phyloP scores from a whole-genome alignment of 2,329 filamentous ascomycete species.

The Tolypocladium cylindrosporum region DNA sequence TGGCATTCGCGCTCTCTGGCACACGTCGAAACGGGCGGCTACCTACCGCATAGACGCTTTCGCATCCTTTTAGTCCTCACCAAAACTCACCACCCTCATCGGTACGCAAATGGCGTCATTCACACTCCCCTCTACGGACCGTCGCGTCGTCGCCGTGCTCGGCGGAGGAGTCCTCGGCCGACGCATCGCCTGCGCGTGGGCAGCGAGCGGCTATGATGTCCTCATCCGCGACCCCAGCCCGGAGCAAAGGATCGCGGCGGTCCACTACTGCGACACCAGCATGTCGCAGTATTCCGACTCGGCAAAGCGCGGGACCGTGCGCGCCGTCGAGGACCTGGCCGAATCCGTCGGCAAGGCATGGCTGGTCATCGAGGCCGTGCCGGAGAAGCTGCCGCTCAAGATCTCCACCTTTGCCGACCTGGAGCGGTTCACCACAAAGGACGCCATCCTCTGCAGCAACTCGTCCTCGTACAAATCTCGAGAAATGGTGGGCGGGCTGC shows the following conservation, averaged over 20 bases:
- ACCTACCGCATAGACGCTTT: neutral
- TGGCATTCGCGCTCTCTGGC: neutral
- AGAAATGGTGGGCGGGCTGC: constrained; percentile 34
- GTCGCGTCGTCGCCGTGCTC: constrained; percentile 23
- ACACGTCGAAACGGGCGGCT: neutral
- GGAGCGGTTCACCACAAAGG: constrained; percentile 27
- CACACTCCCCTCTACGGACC: neutral
- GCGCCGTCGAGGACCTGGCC: constrained; percentile 25
- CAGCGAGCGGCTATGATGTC: constrained; percentile 30
- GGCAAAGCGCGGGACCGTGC: constrained; percentile 13
- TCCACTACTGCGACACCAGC: constrained; percentile 28
- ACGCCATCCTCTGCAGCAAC: constrained; percentile 40
- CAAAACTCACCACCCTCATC: neutral
- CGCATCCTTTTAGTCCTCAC: neutral
- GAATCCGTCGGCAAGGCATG: constrained; percentile 33
- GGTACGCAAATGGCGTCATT: neutral
- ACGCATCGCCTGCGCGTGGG: constrained; percentile 29
- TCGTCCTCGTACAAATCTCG: constrained; percentile 41
- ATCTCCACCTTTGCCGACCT: constrained; percentile 35
- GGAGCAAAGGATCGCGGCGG: constrained; percentile 23
- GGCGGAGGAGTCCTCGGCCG: constrained; percentile 33
- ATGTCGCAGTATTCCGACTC: constrained; percentile 16
- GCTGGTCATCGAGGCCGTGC: constrained; percentile 45
- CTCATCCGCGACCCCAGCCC: constrained; percentile 29
- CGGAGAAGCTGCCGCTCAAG: constrained; percentile 39